Evolutionary conservation across 345 rosid genomes (phyloP).

Genomic region (Lepidium sativum): DNA sequence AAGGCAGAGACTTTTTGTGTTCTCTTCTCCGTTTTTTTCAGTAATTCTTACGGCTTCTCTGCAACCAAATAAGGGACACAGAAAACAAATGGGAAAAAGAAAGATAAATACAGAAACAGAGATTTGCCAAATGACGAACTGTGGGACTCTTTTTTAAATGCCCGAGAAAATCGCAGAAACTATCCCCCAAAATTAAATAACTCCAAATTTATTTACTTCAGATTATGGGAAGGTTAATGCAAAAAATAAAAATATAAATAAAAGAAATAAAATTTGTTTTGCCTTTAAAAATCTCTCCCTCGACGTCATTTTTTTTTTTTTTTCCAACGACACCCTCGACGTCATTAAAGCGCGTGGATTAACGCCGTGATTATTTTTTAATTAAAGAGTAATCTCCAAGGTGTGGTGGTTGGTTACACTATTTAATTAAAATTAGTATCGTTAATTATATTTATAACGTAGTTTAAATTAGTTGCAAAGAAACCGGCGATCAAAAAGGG

Average conservation of each 20-base stretch:
- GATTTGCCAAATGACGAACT: slow-evolving; percentile 5
- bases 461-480: background rate
- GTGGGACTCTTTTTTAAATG: slow-evolving; percentile 2
- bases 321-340: too few species aligned
- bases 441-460: background rate
- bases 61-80: slow-evolving; percentile 21
- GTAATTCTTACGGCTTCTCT: slow-evolving; percentile 16
- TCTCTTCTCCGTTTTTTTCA: background rate
- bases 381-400: background rate
- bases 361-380: slow-evolving; percentile 11
- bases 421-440: background rate
- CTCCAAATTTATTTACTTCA: background rate
- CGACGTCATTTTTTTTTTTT: too few species aligned
- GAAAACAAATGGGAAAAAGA: slow-evolving; percentile 4
- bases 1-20: background rate
- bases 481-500: slow-evolving; percentile 4
- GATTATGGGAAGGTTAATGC: background rate
- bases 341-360: slow-evolving; percentile 2
- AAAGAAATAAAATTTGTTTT: too few species aligned
- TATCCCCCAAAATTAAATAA: background rate
- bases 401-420: slow-evolving; percentile 4
- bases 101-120: background rate
- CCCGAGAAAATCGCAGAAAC: slow-evolving; percentile 18
- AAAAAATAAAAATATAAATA: too few species aligned
- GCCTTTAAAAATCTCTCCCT: too few species aligned